phyloP scores from a whole-genome alignment of 2,329 filamentous ascomycete genomes.

The Emmonsiellopsis sp. region DNA sequence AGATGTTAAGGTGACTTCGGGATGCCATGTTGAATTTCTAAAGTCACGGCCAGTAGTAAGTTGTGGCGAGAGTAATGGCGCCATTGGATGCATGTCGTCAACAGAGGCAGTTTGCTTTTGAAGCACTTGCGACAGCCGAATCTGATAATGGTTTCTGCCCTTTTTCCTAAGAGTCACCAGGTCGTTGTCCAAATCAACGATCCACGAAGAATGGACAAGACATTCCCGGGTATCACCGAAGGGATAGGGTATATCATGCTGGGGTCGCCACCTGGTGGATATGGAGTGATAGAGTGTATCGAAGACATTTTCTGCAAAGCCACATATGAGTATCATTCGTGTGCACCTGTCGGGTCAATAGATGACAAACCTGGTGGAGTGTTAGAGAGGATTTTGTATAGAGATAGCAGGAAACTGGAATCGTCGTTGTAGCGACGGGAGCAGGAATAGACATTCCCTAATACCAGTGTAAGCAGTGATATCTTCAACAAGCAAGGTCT shows the following conservation, averaged over 20 bases:
- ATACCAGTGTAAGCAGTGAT: too few species aligned
- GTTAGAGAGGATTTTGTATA: neutral
- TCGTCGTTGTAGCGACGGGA: neutral
- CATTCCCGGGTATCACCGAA: conserved; percentile 5
- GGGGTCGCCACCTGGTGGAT: conserved; percentile 1
- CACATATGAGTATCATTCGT: neutral
- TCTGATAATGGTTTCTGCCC: conserved; percentile 1
- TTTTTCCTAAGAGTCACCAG: conserved; percentile 1
- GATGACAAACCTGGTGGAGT: neutral
- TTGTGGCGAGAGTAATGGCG: neutral
- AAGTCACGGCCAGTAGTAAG: neutral
- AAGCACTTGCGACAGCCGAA: neutral
- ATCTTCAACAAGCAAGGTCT: too few species aligned
- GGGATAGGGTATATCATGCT: conserved; percentile 8
- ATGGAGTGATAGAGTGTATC: neutral
- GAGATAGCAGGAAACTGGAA: neutral
- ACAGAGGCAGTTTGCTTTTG: neutral
- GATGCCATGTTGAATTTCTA: neutral
- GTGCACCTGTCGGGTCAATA: too few species aligned
- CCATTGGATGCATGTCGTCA: neutral
- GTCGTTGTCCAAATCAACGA: conserved; percentile 8
- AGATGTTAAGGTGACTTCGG: neutral
- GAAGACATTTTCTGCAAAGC: neutral
- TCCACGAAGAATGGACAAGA: conserved; percentile 4
- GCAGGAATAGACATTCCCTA: neutral